Evolutionary conservation across 2,329 filamentous ascomycete species (phyloP).

Genomic region (Hypoxylon rubiginosum): DNA sequence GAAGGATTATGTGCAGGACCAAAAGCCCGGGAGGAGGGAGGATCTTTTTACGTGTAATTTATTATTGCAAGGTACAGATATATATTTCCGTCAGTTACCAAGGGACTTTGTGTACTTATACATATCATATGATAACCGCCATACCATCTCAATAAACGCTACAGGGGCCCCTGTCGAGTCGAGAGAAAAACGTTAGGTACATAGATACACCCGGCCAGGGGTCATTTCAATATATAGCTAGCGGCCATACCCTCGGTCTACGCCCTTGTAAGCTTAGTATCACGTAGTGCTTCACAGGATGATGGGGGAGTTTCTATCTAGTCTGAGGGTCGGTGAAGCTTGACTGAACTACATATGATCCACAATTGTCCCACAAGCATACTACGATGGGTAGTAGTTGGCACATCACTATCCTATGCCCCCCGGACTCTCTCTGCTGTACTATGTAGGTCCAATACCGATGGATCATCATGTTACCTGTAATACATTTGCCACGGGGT

Average conservation of each 20-base stretch:
- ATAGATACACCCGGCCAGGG: not conserved
- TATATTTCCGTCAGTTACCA: too few species aligned
- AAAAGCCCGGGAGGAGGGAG: not conserved
- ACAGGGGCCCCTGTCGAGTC: too few species aligned
- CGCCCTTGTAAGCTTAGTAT: not conserved
- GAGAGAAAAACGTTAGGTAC: too few species aligned
- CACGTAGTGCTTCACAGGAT: not conserved
- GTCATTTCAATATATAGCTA: not conserved
- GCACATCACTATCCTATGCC: not conserved
- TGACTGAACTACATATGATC: slow-evolving; percentile 29
- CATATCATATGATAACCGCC: too few species aligned
- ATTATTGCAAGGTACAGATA: too few species aligned
- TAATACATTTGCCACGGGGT: slow-evolving; percentile 1
- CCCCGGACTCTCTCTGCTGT: not conserved
- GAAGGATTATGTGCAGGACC: slow-evolving; percentile 21
- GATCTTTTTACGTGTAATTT: not conserved
- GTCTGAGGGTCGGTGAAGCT: slow-evolving; percentile 28
- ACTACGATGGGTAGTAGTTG: slow-evolving; percentile 15
- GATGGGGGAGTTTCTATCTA: not conserved
- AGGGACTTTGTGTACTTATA: too few species aligned
- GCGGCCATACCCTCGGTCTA: not conserved
- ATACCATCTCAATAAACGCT: not conserved
- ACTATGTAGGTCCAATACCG: not conserved
- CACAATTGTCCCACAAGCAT: slow-evolving; percentile 8
- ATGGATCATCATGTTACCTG: not conserved